phyloP scores from a whole-genome alignment of 345 rosid species.

The Citrus sinensis region DVS_A1.0 CM039168.1:27654501-27655000 shows the following conservation, averaged over 20 bases:
- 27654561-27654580: neutral
- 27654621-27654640: constrained; percentile 69
- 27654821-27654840: constrained; percentile 85
- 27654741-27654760: neutral
- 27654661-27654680: constrained; percentile 83
- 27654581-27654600: constrained; percentile 1
- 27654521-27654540: constrained; percentile 9
- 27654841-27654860: constrained; percentile 73
- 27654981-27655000: constrained; percentile 80
- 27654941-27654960: neutral
- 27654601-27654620: neutral
- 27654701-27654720: constrained; percentile 85
- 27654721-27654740: constrained; percentile 42
- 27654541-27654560: neutral
- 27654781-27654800: neutral
- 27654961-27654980: neutral
- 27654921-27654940: neutral
- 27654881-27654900: constrained; percentile 46
- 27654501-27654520: neutral
- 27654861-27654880: constrained; percentile 96
- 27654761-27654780: neutral
- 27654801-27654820: constrained; percentile 45
- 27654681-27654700: constrained; percentile 91
- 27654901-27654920: neutral
- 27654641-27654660: constrained; percentile 96